Base-by-base conservation (phyloP, 768 basidiomycete species). In the Xerocomus brunneocitrinus region DNA sequence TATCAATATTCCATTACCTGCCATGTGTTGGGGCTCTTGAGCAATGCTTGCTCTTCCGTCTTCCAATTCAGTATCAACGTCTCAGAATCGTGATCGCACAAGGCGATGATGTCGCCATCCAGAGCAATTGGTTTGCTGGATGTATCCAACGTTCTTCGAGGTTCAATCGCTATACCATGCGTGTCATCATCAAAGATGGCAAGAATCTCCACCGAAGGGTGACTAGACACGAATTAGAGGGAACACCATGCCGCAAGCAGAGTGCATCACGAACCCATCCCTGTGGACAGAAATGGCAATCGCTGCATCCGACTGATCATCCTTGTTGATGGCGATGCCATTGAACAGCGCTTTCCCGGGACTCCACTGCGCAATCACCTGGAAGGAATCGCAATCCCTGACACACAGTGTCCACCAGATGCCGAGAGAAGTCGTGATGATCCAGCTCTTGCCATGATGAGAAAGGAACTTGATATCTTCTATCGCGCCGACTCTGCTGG, bases 401-500 rank as follows among this genome's bases (percentile, higher is more conserved):
- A 83, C 59, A 1, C 74, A 71, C 44, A 87, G 58, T 16, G 73
- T 70, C 38, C 81, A 80, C 85, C 85, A 87, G 47, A 87, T 78
- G 6, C 76, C 74, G 54, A 79, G 79, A 4, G 81, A 82, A 8
- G 82, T 73, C 7, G 79, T 79, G 51, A 84, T 47, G 4, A 87
- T 49, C 65, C 79, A 75, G 41, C 64, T 69, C 7, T 71, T 74
- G 1, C 66, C 74, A 36, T 66, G 66, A 5, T 76, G 76, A 8
- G 77, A 78, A 0, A 86, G 51, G 58, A 87, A 81, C 13, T 72
- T 76, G 14, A 86, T 71, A 10, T 81, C 75, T 13, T 78, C 75
- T 14, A 87, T 73, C 1, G 74, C 65, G 0, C 75, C 78, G 28
- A 73, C 73, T 39, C 67, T 72, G 27, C 70, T 70, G 3, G 38